Percentiles rank a stretch among this genome's conserved stretches.
Conservation (phyloP, 2,329 filamentous ascomycete species). For the Neocucurbitaria cava region DNA sequence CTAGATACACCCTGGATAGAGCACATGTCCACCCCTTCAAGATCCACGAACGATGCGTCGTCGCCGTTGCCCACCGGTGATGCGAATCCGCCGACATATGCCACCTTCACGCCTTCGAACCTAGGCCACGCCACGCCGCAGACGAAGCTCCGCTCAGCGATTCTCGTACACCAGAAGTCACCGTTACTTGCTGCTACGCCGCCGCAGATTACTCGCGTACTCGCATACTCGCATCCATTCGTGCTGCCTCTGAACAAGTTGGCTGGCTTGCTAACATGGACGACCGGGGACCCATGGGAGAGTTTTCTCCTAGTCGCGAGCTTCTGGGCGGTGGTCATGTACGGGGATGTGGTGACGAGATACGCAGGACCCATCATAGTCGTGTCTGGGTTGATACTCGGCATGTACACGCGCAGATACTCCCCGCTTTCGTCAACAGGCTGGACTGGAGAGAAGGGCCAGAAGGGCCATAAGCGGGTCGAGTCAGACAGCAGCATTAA, state of each 20-base stretch:
- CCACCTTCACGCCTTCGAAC: conserved; percentile 86
- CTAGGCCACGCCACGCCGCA: conserved; percentile 72
- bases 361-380: conserved; percentile 84
- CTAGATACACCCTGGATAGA: conserved; percentile 52
- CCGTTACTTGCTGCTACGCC: conserved; percentile 91
- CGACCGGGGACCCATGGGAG: conserved; percentile 91
- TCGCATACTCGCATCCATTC: conserved; percentile 96
- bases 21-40: conserved; percentile 50
- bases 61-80: conserved; percentile 49
- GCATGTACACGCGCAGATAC: conserved; percentile 91
- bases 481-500: conserved; percentile 69
- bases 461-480: conserved; percentile 61
- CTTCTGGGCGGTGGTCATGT: conserved; percentile 88
- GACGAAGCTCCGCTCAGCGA: conserved; percentile 82
- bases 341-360: conserved; percentile 82
- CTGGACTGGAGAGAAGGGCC: conserved; percentile 69
- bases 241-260: conserved; percentile 86
- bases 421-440: conserved; percentile 88
- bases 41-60: conserved; percentile 47
- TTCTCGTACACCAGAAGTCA: conserved; percentile 96
- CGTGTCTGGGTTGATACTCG: conserved; percentile 79
- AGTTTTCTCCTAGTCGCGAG: conserved; percentile 85
- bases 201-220: conserved; percentile 88
- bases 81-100: conserved; percentile 74
- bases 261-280: conserved; percentile 90